Percentiles rank a stretch among this genome's conserved stretches.
These are phyloP conservation scores for Phialocephala sp. DNA, from an alignment of 2,329 filamentous ascomycete species.

Conservation along the genomic window DNA sequence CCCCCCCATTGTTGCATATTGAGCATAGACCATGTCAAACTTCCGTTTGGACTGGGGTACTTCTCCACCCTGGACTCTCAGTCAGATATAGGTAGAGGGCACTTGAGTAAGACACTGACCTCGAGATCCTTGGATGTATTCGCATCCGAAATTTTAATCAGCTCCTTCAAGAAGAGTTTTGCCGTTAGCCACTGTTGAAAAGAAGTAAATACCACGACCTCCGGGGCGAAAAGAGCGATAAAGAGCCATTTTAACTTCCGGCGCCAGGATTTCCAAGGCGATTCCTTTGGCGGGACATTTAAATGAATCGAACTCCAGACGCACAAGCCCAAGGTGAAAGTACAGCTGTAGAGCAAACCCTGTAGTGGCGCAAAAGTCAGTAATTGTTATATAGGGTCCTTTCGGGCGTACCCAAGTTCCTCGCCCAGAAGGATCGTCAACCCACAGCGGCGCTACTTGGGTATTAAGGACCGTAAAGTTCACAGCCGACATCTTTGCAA, in stretches of 20 bases:
- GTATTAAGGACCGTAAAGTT: no score
- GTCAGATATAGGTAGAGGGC: no score
- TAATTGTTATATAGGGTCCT: no score
- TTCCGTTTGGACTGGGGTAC: not conserved
- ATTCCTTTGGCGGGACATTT: slow-evolving; percentile 15
- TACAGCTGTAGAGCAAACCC: slow-evolving; percentile 21
- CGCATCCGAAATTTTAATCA: slow-evolving; percentile 1
- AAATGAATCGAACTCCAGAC: slow-evolving; percentile 27
- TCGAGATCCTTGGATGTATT: slow-evolving; percentile 4
- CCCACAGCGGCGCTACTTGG: no score
- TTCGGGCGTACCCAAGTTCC: no score
- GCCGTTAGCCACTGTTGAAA: slow-evolving; percentile 19
- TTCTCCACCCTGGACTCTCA: no score
- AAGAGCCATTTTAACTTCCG: slow-evolving; percentile 24
- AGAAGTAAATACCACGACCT: slow-evolving; percentile 20
- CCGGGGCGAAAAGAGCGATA: slow-evolving; percentile 19
- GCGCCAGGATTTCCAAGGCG: not conserved
- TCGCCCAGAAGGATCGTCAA: no score
- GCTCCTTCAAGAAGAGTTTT: slow-evolving; percentile 11
- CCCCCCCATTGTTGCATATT: slow-evolving; percentile 23
- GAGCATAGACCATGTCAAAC: slow-evolving; percentile 21
- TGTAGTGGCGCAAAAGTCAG: no score
- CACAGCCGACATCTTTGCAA: no score
- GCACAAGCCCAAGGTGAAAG: slow-evolving; percentile 21
- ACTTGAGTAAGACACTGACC: no score